Evolutionary conservation across 73 alveolate species (phyloP).

Genomic region (Diophrys sp.): DNA sequence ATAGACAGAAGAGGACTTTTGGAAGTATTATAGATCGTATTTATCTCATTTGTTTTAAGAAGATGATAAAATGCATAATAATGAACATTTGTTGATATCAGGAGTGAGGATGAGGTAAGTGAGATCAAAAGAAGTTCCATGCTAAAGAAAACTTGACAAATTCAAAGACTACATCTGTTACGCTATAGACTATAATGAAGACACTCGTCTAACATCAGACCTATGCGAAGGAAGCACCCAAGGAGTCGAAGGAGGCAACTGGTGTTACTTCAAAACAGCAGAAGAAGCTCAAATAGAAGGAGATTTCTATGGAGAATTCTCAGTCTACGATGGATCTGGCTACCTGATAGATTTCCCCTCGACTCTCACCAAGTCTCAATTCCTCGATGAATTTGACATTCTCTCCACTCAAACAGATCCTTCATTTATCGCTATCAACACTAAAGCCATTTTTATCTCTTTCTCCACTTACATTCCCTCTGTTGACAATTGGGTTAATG

Average conservation of each 20-base stretch:
- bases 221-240: not conserved
- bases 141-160: not conserved
- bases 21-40: not conserved
- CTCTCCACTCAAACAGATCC: not conserved
- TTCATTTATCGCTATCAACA: not conserved
- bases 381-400: not conserved
- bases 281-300: not conserved
- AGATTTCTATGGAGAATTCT: not conserved
- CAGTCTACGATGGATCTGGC: slow-evolving; percentile 9
- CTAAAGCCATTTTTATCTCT: not conserved
- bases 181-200: not conserved
- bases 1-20: not conserved
- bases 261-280: not conserved
- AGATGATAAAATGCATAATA: not conserved
- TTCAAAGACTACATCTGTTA: not conserved
- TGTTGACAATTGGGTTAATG: not conserved
- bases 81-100: not conserved
- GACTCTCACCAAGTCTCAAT: not conserved
- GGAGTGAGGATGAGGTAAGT: not conserved
- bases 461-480: not conserved
- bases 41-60: not conserved
- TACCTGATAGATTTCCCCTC: not conserved
- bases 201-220: not conserved
- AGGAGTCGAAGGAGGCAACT: not conserved
- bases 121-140: not conserved